phyloP scores from a whole-genome alignment of 371 early-diverging fungal genomes.

The Mucor lusitanicus region DNA sequence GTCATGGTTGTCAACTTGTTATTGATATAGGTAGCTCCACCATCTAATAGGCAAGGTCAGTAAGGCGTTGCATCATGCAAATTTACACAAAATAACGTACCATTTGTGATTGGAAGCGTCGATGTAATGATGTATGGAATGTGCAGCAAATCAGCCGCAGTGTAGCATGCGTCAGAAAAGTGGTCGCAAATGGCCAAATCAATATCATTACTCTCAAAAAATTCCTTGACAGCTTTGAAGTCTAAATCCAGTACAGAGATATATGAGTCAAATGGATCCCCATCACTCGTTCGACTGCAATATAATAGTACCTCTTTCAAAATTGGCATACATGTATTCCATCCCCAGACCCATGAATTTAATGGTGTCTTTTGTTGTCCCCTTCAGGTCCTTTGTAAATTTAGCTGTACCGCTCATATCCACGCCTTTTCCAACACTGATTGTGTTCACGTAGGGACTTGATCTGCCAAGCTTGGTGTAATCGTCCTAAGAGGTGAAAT shows the following conservation, averaged over 20 bases:
- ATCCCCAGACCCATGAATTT: neutral
- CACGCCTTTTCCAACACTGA: neutral
- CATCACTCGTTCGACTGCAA: no score
- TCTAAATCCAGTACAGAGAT: neutral
- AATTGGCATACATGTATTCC: neutral
- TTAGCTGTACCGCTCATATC: neutral
- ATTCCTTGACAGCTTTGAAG: neutral
- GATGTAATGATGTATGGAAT: conserved; percentile 6
- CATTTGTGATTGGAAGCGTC: neutral
- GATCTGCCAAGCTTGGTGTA: neutral
- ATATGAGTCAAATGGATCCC: neutral
- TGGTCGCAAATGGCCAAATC: conserved; percentile 15
- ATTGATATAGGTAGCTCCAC: conserved; percentile 10
- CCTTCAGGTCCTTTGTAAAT: neutral
- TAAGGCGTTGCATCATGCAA: neutral
- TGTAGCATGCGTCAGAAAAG: conserved; percentile 8
- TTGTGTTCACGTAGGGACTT: conserved; percentile 1
- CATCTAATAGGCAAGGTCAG: neutral
- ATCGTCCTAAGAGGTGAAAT: neutral
- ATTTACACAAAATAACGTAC: neutral
- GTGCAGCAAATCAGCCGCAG: neutral
- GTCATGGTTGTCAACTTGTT: neutral
- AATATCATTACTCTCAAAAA: neutral
- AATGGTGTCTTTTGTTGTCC: neutral
- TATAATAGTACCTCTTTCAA: conserved; percentile 14